Percentiles rank a stretch among this genome's conserved stretches.
Evolutionary conservation across 2,329 filamentous ascomycete genomes (phyloP).

Genomic region (Trichothecium sympodiale): DNA sequence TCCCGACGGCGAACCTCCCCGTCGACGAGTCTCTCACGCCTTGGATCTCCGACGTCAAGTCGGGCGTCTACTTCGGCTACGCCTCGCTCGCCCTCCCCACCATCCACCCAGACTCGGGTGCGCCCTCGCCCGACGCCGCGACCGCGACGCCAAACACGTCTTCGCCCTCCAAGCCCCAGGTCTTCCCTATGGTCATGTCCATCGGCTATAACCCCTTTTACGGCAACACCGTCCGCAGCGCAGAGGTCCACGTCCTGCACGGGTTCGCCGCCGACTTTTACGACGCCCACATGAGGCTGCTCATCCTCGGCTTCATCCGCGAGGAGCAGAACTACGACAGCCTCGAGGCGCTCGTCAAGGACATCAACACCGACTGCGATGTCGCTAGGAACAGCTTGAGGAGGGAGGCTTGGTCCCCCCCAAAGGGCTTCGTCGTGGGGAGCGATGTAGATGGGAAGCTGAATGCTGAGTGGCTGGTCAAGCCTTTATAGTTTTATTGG

Average conservation of each 20-base stretch:
- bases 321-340: slow-evolving; percentile 82
- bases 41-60: slow-evolving; percentile 53
- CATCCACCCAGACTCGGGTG: slow-evolving; percentile 44
- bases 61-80: slow-evolving; percentile 91
- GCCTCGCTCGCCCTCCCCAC: slow-evolving; percentile 62
- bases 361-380: slow-evolving; percentile 82
- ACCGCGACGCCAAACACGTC: too few relatives aligned
- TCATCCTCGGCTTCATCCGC: slow-evolving; percentile 79
- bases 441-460: slow-evolving; percentile 17
- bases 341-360: slow-evolving; percentile 71
- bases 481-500: slow-evolving; percentile 14
- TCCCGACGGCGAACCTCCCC: slow-evolving; percentile 88
- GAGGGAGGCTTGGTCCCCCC: slow-evolving; percentile 48
- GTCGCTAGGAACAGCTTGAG: slow-evolving; percentile 66
- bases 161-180: slow-evolving; percentile 16
- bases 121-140: slow-evolving; percentile 2
- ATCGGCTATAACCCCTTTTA: slow-evolving; percentile 98
- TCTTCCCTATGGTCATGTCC: slow-evolving; percentile 84
- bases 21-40: slow-evolving; percentile 51
- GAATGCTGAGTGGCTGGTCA: slow-evolving; percentile 28
- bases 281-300: slow-evolving; percentile 62
- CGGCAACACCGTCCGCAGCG: slow-evolving; percentile 76
- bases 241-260: slow-evolving; percentile 85
- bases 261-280: slow-evolving; percentile 76
- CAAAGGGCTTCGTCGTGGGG: slow-evolving; percentile 14